Conservation (phyloP, 2,329 filamentous ascomycete genomes). For the Harringtonia aguacate region DNA sequence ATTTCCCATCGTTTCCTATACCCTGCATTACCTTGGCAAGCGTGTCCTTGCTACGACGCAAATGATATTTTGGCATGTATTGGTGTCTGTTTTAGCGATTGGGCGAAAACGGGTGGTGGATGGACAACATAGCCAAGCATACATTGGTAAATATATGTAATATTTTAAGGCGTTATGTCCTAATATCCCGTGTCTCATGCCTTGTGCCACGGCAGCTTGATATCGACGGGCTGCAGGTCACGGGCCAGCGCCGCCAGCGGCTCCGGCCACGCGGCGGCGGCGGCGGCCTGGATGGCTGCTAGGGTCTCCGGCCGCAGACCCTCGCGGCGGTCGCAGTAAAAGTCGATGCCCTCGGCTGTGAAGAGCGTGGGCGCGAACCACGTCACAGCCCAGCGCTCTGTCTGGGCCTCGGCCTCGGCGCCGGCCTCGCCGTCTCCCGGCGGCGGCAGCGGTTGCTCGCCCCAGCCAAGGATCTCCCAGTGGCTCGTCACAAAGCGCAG, state of each 20-base stretch:
- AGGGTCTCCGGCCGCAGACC: constrained; percentile 46
- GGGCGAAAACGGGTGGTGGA: not conserved
- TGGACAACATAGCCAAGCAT: not conserved
- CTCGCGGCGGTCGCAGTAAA: constrained; percentile 56
- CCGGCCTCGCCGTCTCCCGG: constrained; percentile 15
- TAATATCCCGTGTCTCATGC: not conserved
- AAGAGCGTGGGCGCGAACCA: constrained; percentile 79
- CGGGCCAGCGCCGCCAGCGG: constrained; percentile 40
- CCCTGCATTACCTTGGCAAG: not conserved
- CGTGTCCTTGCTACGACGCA: not conserved
- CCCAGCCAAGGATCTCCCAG: constrained; percentile 77
- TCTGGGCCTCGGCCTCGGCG: constrained; percentile 12
- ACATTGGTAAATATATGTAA: constrained; percentile 12
- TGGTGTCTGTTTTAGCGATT: not conserved
- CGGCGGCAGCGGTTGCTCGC: constrained; percentile 33
- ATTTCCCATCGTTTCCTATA: not conserved
- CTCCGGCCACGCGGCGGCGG: constrained; percentile 32
- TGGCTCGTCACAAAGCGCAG: constrained; percentile 61
- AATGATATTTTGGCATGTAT: not conserved
- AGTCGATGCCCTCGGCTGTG: constrained; percentile 69
- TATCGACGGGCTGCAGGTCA: constrained; percentile 40
- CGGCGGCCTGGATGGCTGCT: constrained; percentile 6
- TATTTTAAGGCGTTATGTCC: too few species aligned
- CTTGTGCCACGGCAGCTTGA: constrained; percentile 38
- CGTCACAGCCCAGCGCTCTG: constrained; percentile 64